Conservation (phyloP, 2,329 filamentous ascomycete species). For the Huntiella omanensis region DNA sequence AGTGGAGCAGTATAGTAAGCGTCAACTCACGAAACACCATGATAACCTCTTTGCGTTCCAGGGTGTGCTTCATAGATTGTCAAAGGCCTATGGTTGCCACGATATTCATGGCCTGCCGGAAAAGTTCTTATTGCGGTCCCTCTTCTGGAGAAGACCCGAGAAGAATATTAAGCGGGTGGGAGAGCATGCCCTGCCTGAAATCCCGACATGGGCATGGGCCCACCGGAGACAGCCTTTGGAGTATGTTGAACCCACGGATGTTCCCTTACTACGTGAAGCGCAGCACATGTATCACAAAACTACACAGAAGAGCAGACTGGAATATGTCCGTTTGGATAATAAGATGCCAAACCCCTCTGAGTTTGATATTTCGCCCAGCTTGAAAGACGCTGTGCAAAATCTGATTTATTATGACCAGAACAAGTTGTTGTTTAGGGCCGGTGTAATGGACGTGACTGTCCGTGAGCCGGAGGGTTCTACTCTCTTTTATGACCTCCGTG, state of each 20-base stretch:
- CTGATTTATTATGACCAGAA: too few species aligned
- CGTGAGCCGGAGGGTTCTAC: neutral
- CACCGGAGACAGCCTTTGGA: neutral
- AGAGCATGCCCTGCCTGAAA: neutral
- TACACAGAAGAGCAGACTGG: too few species aligned
- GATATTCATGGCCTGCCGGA: constrained; percentile 1
- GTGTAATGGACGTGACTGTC: neutral
- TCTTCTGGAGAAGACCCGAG: constrained; percentile 1
- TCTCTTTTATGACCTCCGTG: too few species aligned
- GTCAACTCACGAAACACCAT: neutral
- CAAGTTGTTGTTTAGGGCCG: neutral
- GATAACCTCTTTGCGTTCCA: constrained; percentile 2
- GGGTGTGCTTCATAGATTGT: neutral
- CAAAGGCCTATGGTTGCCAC: neutral
- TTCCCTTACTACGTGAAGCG: neutral
- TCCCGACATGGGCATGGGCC: constrained; percentile 3
- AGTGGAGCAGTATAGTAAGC: neutral
- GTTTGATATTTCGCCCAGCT: too few species aligned
- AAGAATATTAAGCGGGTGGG: neutral
- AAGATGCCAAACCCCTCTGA: too few species aligned
- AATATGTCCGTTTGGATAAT: neutral
- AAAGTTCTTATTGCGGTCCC: constrained; percentile 1
- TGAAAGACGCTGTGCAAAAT: too few species aligned
- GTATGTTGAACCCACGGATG: neutral
- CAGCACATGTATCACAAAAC: neutral